Evolutionary conservation across 805 yeast species (phyloP), one percentile per base, ranked within the genome.

Genomic region (Ogataea nakhonphanomensis): DNA sequence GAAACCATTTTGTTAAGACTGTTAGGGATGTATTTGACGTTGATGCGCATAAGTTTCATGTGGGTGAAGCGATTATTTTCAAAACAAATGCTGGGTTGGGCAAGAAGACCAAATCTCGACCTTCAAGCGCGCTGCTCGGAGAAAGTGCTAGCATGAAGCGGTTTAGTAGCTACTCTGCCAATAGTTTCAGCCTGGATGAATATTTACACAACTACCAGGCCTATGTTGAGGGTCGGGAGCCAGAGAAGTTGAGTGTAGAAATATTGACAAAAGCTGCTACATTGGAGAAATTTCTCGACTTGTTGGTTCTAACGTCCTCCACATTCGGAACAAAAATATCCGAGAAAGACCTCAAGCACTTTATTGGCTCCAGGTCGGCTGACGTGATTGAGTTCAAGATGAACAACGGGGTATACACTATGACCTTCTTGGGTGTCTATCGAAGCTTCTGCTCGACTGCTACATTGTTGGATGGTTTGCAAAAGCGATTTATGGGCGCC

Each of bases 211-310:
- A 54, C 1, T 57, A 55, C 27, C 57, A 56, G 17, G 40, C 50
- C 1, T 52, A 51, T 35, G 25, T 54, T 30, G 58, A 48, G 35
- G 62, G 54, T 29, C 35, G 38, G n/a, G 43, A 39, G 26, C 28
- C 25, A 26, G 44, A 37, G 23, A 28, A 30, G 23, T 21, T 43
- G 38, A 44, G 52, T 22, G 51, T 54, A 29, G 61, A 57, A 29
- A 54, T 64, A 14, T 44, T 58, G 8, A 51, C 65, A 21, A 81
- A 79, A 51, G 76, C 86, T 3, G 93, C 93, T 1, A 73, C 85
- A 1, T 62, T 87, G 41, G 93, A 86, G 31, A 78, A 79, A 50
- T 70, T 91, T 51, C 71, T 89, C 39, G 97, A 91, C 60, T 71
- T 90, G 15, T 63, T 91, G 37, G 88, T 91, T 5, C 70, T 76